Conservation (phyloP, 164 flowering plant genomes). For the Piper betle region DNA sequence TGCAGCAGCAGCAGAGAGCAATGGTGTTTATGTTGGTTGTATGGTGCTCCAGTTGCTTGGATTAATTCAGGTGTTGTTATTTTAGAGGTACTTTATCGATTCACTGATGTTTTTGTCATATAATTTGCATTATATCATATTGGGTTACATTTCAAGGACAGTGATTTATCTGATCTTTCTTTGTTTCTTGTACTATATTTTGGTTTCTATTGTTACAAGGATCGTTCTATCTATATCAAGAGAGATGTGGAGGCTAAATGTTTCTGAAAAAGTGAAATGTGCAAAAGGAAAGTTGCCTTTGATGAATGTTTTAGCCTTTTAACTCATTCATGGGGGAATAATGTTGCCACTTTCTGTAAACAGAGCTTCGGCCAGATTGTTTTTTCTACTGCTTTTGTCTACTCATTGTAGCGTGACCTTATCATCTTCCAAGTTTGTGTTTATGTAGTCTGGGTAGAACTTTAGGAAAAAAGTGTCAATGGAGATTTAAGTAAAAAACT, state of each 20-base stretch:
- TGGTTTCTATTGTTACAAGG: neutral
- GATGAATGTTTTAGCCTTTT: neutral
- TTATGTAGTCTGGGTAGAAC: neutral
- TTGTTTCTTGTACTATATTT: neutral
- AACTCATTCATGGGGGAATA: neutral
- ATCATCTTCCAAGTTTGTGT: neutral
- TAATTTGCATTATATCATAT: neutral
- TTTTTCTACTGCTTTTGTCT: neutral
- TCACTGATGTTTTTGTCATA: neutral
- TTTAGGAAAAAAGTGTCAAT: no score
- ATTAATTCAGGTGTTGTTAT: neutral
- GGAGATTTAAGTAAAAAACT: no score
- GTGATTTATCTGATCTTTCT: neutral
- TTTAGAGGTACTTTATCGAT: neutral
- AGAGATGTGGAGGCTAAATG: neutral
- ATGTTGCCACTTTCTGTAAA: neutral
- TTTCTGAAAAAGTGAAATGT: no score
- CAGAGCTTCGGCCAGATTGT: neutral
- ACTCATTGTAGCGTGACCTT: neutral
- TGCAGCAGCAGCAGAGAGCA: constrained; percentile 1
- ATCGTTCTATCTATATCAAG: neutral
- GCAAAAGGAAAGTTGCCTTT: no score
- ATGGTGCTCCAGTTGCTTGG: neutral
- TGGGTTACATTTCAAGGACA: neutral
- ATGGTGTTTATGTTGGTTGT: neutral